A percentile compares a stretch with the other conserved stretches of the same genome.
These are phyloP conservation scores for Leishmania tarentolae DNA, from an alignment of 208 protist genomes.

Conservation along the genomic window DNA sequence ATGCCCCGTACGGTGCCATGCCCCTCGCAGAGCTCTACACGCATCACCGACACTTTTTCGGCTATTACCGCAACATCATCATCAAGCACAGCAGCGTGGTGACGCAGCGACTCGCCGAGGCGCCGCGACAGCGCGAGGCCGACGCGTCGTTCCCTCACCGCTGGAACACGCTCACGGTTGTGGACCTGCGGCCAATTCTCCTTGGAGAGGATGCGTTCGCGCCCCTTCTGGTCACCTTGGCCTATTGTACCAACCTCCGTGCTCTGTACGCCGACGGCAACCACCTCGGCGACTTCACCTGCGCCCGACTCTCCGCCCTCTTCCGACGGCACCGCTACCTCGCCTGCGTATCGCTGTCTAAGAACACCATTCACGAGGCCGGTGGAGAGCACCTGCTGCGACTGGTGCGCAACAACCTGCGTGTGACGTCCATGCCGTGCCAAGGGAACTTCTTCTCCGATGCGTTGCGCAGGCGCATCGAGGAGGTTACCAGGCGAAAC, in stretches of 20 bases:
- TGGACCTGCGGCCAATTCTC: slow-evolving; percentile 57
- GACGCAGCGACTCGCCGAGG: slow-evolving; percentile 17
- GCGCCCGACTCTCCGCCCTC: slow-evolving; percentile 60
- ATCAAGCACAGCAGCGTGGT: slow-evolving; percentile 46
- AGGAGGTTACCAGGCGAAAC: slow-evolving; percentile 37
- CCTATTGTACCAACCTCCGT: slow-evolving; percentile 64
- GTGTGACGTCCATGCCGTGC: slow-evolving; percentile 46
- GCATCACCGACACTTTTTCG: slow-evolving; percentile 67
- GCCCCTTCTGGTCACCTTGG: slow-evolving; percentile 70
- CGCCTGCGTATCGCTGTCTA: slow-evolving; percentile 39
- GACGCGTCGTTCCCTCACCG: slow-evolving; percentile 49
- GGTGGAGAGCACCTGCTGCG: slow-evolving; percentile 77
- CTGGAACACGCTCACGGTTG: slow-evolving; percentile 57
- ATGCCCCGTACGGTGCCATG: slow-evolving; percentile 67
- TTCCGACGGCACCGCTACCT: slow-evolving; percentile 71
- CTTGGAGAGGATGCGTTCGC: slow-evolving; percentile 69
- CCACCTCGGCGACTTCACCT: slow-evolving; percentile 64
- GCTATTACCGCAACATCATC: slow-evolving; percentile 37
- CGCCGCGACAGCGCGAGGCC: slow-evolving; percentile 23
- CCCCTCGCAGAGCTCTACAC: slow-evolving; percentile 69
- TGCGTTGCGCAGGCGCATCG: slow-evolving; percentile 47
- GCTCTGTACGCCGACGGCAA: slow-evolving; percentile 65
- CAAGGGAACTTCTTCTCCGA: slow-evolving; percentile 61
- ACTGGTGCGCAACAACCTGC: slow-evolving; percentile 65
- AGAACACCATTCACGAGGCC: slow-evolving; percentile 75